A percentile compares a stretch with the other conserved stretches of the same genome.
Conservation (phyloP, 306 rosid species). For the Cicer arietinum region DNA sequence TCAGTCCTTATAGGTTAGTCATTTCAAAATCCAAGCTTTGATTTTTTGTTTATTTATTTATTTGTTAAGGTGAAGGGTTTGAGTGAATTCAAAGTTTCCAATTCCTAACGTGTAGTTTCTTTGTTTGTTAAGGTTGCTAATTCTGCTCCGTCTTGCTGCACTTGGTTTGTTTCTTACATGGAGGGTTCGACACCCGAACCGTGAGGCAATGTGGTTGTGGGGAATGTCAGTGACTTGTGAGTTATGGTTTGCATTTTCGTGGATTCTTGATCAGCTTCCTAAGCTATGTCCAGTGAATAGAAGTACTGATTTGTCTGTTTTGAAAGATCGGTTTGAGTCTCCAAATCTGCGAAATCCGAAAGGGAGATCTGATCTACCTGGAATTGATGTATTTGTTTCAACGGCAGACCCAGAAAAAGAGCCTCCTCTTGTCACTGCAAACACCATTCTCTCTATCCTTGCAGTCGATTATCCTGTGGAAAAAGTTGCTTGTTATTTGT, state of each 20-base stretch:
- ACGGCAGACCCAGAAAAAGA: conserved; percentile 92
- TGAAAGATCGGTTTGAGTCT: conserved; percentile 75
- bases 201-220: conserved; percentile 88
- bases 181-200: conserved; percentile 82
- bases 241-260: conserved; percentile 85
- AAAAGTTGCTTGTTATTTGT: conserved; percentile 81
- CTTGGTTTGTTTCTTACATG: conserved; percentile 79
- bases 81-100: neutral
- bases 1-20: conserved; percentile 78
- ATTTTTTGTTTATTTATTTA: neutral
- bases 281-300: conserved; percentile 87
- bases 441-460: conserved; percentile 84
- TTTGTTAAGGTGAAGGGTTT: neutral
- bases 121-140: conserved; percentile 62
- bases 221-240: conserved; percentile 84
- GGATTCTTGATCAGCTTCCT: conserved; percentile 87
- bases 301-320: conserved; percentile 75
- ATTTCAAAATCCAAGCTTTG: neutral
- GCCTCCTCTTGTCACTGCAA: conserved; percentile 88
- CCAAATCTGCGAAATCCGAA: conserved; percentile 80
- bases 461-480: conserved; percentile 87
- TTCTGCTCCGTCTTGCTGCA: conserved; percentile 67
- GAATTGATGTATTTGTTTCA: conserved; percentile 86
- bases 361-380: conserved; percentile 84
- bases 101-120: neutral